Evolutionary conservation across 2,329 filamentous ascomycete species (phyloP), one percentile per base, ranked within the genome.

Genomic region (Dactylellina drechsleri): DNA sequence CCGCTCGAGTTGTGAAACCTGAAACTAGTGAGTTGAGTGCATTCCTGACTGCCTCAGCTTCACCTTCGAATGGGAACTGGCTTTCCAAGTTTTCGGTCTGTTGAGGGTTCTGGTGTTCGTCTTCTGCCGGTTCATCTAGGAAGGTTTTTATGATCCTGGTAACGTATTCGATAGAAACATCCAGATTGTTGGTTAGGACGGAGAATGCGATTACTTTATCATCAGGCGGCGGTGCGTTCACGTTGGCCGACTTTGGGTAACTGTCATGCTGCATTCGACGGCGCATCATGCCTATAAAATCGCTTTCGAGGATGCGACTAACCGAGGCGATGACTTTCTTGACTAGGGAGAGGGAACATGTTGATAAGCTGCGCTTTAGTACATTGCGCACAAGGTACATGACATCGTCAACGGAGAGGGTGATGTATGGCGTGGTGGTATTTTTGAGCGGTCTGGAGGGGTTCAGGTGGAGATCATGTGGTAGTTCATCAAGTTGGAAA

Each of bases 301-400:
- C 95, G 2, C 89, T 89, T 31, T 91, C 89, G 2, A 99, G 86
- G 0, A 99, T 90, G 40, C 92, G 88, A 16, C 90, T 88, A 4
- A 98, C 85, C 0, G 89, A 91, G 1, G 93, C 91, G 26, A 97
- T 83, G 5, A 96, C 91, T 67, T 88, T 91, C 49, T 88, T 88
- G 20, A 96, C 87, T 2, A 97, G 89, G 16, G 90, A 86, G 78
- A 89, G 86, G 81, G 97, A 93, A 1, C 91, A 92, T 0, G 96
- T 98, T 0, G 92, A 90, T 20, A 98, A 85, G 0, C 92, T 91
- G 77, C 94, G 90, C 77, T 96, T 91, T 6, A 98, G 85, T 40
- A 98, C 91, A 59, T 94, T 90, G 81, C 96, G 96, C 81, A 97
- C 92, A 79, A 99, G 97, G 83, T 98, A 99, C 94, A 99, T 98